Evolutionary conservation across 2,329 filamentous ascomycete genomes (phyloP), one percentile per base, ranked within the genome.

Genomic region (Amauroascus verrucosus): DNA sequence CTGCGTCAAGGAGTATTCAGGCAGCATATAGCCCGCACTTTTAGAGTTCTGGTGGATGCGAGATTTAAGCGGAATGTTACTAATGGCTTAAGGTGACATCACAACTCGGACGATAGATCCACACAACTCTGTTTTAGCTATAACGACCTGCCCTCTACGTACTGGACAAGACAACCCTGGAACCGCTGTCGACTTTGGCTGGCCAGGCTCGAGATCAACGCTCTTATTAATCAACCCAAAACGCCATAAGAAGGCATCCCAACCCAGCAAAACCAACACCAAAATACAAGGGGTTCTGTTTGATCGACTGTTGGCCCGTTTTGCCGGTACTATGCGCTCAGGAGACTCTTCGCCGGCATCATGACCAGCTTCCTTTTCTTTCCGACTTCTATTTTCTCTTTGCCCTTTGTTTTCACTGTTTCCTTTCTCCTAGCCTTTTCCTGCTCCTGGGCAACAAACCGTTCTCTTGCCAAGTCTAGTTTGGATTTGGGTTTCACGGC

Each of bases 381-480:
- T 16, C n/a, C 14, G 46, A 28, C 33, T 46, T 48, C 37, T 13
- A 30, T 24, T 26, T 30, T 32, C 24, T 45, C 41, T 24, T 28
- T 61, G 58, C 1, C 56, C 37, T 50, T 28, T 20, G 26, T 3
- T 40, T 44, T 44, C 5, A 11, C 16, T 3, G 40, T 47, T 40
- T 52, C 56, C 16, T n/a, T 8, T 48, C 53, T 52, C 41, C 56
- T 56, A 18, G 65, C 61, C 50, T 64, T 67, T 20, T 59, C 62
- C 41, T 64, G 64, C n/a, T 59, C 63, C 26, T 66, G 63, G 13
- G 74, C 74, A 8, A 75, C 77, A 64, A 78, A 78, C 51, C 76
- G 72, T 58, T 79, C 78, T 54, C 80, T 70, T 6, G 81, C 81
- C 55, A 80, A 63, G 60, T 83, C 76, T 54, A 84, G 72, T 18